These are phyloP conservation scores for Pythium rhizo-oryzae DNA, from an alignment of 352 stramenopile genomes.

Conservation along the genomic window DNA sequence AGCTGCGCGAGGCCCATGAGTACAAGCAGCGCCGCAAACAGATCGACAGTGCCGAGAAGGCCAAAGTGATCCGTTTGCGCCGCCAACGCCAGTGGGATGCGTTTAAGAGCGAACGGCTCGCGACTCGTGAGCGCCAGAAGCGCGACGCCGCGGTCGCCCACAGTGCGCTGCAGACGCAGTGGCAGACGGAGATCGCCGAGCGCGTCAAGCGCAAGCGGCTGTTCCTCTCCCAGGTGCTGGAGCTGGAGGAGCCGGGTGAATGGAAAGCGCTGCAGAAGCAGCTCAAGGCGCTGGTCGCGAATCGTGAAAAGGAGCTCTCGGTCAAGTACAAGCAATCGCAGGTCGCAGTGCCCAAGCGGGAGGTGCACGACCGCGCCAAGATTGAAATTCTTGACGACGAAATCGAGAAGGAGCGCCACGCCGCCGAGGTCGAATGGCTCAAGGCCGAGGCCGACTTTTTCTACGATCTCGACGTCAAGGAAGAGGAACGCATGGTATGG, in stretches of 20 bases:
- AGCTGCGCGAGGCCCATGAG: conserved; percentile 49
- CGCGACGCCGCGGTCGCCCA: conserved; percentile 39
- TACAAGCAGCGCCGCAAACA: conserved; percentile 45
- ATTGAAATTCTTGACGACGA: conserved; percentile 58
- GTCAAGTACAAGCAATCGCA: conserved; percentile 53
- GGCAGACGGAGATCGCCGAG: conserved; percentile 43
- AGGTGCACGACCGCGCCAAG: conserved; percentile 56
- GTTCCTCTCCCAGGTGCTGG: conserved; percentile 53
- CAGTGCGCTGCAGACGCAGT: conserved; percentile 44
- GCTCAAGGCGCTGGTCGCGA: conserved; percentile 37
- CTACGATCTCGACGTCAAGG: conserved; percentile 43
- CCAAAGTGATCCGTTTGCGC: conserved; percentile 55
- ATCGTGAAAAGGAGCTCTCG: conserved; percentile 41
- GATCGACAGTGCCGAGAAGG: conserved; percentile 62
- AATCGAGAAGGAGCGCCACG: conserved; percentile 43
- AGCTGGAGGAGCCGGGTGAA: conserved; percentile 54
- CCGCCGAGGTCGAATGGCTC: conserved; percentile 54
- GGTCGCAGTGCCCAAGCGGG: conserved; percentile 40
- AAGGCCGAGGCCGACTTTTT: conserved; percentile 56
- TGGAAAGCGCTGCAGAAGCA: conserved; percentile 47
- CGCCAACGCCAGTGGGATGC: conserved; percentile 64
- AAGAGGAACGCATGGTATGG: conserved; percentile 50
- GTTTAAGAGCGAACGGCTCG: conserved; percentile 45
- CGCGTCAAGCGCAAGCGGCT: conserved; percentile 27
- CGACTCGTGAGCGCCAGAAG: conserved; percentile 47